A percentile compares a stretch with the other conserved stretches of the same genome.
Evolutionary conservation across 108 stramenopile genomes (phyloP).

Genomic region (Cyclotella cryptica): DNA sequence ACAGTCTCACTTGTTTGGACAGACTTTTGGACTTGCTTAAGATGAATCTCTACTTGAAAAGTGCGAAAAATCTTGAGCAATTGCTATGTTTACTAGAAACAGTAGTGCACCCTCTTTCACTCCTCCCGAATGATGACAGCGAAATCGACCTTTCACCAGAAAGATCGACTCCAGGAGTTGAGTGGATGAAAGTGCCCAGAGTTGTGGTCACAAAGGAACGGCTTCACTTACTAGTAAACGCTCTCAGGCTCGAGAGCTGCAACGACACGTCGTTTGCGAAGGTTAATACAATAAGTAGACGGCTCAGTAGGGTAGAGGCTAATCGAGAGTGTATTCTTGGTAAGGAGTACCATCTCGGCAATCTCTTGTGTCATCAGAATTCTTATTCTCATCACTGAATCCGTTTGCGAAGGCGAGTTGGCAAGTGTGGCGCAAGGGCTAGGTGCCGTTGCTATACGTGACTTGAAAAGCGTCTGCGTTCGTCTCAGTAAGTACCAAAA

Average conservation of each 20-base stretch:
- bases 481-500: conserved; percentile 52
- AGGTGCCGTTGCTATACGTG: conserved; percentile 74
- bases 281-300: conserved; percentile 74
- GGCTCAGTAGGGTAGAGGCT: conserved; percentile 78
- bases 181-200: conserved; percentile 79
- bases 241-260: conserved; percentile 79
- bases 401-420: conserved; percentile 38
- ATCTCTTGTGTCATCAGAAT: neutral
- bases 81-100: conserved; percentile 75
- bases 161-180: conserved; percentile 65
- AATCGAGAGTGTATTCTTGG: conserved; percentile 44
- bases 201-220: conserved; percentile 66
- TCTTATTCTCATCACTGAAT: neutral
- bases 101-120: conserved; percentile 76
- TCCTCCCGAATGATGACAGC: conserved; percentile 73
- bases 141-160: conserved; percentile 56
- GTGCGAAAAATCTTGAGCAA: conserved; percentile 83
- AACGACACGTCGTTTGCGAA: conserved; percentile 79
- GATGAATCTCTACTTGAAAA: conserved; percentile 66
- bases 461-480: conserved; percentile 71
- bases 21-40: conserved; percentile 71
- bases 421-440: conserved; percentile 76
- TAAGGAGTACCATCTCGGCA: neutral
- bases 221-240: conserved; percentile 74
- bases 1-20: conserved; percentile 59